Percentiles rank a stretch among this genome's conserved stretches.
phyloP scores from a whole-genome alignment of 495 filamentous ascomycete genomes.

The Elasticomyces elasticus region DNA sequence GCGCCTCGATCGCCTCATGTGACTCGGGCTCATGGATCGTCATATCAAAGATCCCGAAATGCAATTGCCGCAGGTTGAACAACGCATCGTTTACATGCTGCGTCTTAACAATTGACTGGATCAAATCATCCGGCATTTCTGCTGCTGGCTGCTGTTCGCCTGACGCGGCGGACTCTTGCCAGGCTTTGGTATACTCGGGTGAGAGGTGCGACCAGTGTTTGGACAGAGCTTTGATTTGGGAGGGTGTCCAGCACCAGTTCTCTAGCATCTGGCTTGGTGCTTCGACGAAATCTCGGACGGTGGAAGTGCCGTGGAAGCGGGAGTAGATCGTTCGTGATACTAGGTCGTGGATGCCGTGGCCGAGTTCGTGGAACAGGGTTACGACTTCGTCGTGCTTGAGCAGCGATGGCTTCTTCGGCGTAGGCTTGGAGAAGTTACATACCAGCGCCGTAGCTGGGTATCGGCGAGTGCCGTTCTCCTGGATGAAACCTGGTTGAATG shows the following conservation, averaged over 20 bases:
- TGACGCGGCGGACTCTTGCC: slow-evolving; percentile 39
- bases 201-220: slow-evolving; percentile 56
- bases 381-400: slow-evolving; percentile 63
- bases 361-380: slow-evolving; percentile 65
- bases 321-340: slow-evolving; percentile 56
- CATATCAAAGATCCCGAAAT: slow-evolving; percentile 59
- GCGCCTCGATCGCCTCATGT: slow-evolving; percentile 28
- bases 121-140: slow-evolving; percentile 52
- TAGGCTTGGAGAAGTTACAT: slow-evolving; percentile 63
- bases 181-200: slow-evolving; percentile 48
- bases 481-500: slow-evolving; percentile 34
- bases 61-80: slow-evolving; percentile 57
- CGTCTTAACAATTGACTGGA: slow-evolving; percentile 51
- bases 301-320: slow-evolving; percentile 64
- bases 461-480: slow-evolving; percentile 32
- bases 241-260: slow-evolving; percentile 68
- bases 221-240: slow-evolving; percentile 55
- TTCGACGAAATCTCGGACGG: slow-evolving; percentile 64
- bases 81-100: slow-evolving; percentile 63
- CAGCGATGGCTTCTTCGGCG: slow-evolving; percentile 57
- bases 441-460: slow-evolving; percentile 63
- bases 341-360: slow-evolving; percentile 67
- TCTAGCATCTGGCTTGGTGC: slow-evolving; percentile 65
- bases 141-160: slow-evolving; percentile 38
- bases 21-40: slow-evolving; percentile 33